phyloP scores from a whole-genome alignment of 495 filamentous ascomycete species.

The Aspergillus indologenus region DNA sequence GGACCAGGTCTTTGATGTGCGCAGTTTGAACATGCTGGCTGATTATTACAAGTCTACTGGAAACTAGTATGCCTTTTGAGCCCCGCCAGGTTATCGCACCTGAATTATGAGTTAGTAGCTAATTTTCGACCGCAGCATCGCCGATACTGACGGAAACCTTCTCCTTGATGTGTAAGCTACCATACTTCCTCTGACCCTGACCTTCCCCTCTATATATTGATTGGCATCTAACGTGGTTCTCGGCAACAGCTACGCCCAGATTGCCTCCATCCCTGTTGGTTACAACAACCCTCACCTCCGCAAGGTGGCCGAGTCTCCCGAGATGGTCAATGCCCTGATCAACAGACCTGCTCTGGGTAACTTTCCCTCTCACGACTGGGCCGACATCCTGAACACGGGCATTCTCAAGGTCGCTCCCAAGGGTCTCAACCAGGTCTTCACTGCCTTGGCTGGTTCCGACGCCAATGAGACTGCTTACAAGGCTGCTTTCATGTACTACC shows the following conservation, averaged over 20 bases:
- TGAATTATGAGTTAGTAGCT: slow-evolving; percentile 13
- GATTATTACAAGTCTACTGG: slow-evolving; percentile 69
- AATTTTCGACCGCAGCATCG: slow-evolving; percentile 57
- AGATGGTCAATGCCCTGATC: slow-evolving; percentile 82
- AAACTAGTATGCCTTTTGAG: slow-evolving; percentile 52
- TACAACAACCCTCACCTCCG: slow-evolving; percentile 90
- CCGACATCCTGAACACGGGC: slow-evolving; percentile 78
- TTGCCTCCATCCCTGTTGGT: slow-evolving; percentile 94
- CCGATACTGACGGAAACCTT: slow-evolving; percentile 71
- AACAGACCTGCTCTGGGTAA: slow-evolving; percentile 95
- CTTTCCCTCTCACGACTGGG: slow-evolving; percentile 92
- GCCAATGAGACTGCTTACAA: slow-evolving; percentile 99
- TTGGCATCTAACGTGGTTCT: slow-evolving; percentile 6
- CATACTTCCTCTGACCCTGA: slow-evolving; percentile 5
- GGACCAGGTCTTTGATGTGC: slow-evolving; percentile 85
- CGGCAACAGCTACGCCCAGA: slow-evolving; percentile 74
- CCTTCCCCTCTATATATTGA: not conserved
- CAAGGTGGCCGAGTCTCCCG: slow-evolving; percentile 64
- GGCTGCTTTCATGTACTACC: slow-evolving; percentile 96
- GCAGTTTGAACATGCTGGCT: slow-evolving; percentile 87
- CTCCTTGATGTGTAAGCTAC: slow-evolving; percentile 71
- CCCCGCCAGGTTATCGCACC: not conserved
- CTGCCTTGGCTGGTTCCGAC: slow-evolving; percentile 90
- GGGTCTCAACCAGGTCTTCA: slow-evolving; percentile 95
- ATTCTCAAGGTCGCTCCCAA: slow-evolving; percentile 86